Evolutionary conservation across 2,329 filamentous ascomycete species (phyloP).

Genomic region (Aspergillus luchuensis): DNA sequence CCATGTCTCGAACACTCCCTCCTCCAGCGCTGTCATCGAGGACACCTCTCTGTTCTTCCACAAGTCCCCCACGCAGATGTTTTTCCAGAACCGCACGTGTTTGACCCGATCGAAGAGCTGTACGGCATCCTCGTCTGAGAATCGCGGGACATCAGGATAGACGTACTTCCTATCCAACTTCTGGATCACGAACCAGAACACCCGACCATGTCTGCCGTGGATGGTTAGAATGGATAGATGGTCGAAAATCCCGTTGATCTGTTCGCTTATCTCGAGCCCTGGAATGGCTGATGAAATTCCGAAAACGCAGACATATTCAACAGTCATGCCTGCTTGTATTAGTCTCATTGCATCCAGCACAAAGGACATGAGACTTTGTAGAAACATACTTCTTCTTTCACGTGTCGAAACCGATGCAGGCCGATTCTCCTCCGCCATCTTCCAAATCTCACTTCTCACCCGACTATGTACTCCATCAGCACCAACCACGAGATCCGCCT

Average conservation of each 20-base stretch:
- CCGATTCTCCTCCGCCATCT: slow-evolving; percentile 13
- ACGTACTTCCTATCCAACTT: slow-evolving; percentile 27
- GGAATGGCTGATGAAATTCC: slow-evolving; percentile 28
- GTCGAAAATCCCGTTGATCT: slow-evolving; percentile 21
- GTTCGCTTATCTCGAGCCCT: slow-evolving; percentile 21
- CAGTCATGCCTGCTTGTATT: slow-evolving; percentile 18
- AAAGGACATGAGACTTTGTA: background rate
- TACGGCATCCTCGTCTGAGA: slow-evolving; percentile 24
- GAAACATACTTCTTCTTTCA: slow-evolving; percentile 13
- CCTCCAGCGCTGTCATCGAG: slow-evolving; percentile 29
- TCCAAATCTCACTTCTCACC: slow-evolving; percentile 40
- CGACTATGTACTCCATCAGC: slow-evolving; percentile 49
- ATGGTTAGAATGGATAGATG: slow-evolving; percentile 21
- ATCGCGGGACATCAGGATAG: slow-evolving; percentile 27
- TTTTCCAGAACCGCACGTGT: slow-evolving; percentile 18
- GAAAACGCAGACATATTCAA: slow-evolving; percentile 35
- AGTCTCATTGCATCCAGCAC: background rate
- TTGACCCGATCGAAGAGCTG: slow-evolving; percentile 11
- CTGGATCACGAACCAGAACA: slow-evolving; percentile 32
- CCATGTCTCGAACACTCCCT: slow-evolving; percentile 29
- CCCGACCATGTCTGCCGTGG: slow-evolving; percentile 23
- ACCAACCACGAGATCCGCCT: slow-evolving; percentile 43
- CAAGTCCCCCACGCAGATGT: slow-evolving; percentile 25
- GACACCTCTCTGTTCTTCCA: slow-evolving; percentile 23
- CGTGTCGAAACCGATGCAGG: background rate